Evolutionary conservation across 495 filamentous ascomycete species (phyloP), one percentile per base, ranked within the genome.

Genomic region (Terfezia claveryi): DNA sequence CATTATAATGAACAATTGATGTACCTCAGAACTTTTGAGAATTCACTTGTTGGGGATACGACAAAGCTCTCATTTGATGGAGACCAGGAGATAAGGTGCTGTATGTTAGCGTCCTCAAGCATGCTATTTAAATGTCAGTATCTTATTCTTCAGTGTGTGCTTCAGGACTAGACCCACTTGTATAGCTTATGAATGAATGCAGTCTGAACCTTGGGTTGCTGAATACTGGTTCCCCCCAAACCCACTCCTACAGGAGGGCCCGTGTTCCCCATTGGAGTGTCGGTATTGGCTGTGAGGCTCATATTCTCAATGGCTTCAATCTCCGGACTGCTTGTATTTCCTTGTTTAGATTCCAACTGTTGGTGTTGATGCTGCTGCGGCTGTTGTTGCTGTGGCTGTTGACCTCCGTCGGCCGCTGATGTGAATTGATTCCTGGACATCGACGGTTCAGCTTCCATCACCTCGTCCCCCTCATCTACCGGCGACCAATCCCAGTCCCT

Each of bases 101-200:
- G 85, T 60, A 98, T 98, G 59, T 74, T 79, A 32, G 78, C 76
- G 67, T 98, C 91, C 66, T 98, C 91, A 55, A 98, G 73, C 91
- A 98, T 98, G 69, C 89, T 96, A 46, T 16, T 7, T 2, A 12
- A 4, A 0, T 12, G 50, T 51, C 50, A 51, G 23, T 51, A 8
- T 51, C 20, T 20, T 20, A 20, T 27, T 23, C 4, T 20, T 23
- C 50, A 51, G 27, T 20, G 5, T 51, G n/a, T 20, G n/a, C 6
- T 17, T 32, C 50, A 51, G 6, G 20, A 20, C 4, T 12, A 11
- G 50, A 51, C 81, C 55, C 75, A 96, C 89, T 93, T 98, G 76
- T 95, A 98, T 16, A 98, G 77, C 68, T 98, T 98, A 68, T 98
- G 91, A 57, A 98, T 96, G 65, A 98, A 98, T n/a, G 91, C 91